Base-by-base conservation (phyloP, 2,329 filamentous ascomycete species). In the Exophiala oligosperma region DNA sequence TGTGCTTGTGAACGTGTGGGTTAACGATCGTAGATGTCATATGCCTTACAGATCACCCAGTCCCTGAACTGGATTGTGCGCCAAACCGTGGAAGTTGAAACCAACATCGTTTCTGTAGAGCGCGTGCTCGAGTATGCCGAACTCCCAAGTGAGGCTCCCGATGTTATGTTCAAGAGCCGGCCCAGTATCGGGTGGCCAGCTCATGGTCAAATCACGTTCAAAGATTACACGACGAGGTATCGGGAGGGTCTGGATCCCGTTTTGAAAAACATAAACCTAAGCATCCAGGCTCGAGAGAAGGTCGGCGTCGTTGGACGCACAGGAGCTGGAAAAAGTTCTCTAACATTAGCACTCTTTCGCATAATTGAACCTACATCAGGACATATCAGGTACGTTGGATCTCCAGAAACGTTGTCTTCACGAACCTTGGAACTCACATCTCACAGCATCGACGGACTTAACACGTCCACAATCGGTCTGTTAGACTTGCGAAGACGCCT, bases 71-170 rank as follows among this genome's bases (percentile, higher is more conserved):
- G 94, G 94, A 97, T 99, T 70, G 94, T 99, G 52, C 87, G 95
- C 59, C 94, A 99, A 76, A 97, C 92, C 0, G 94, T 99, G 35
- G 95, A 99, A 75, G 94, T 99, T n/a, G 95, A 99, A 80, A 97
- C 93, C n/a, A 99, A 99, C 75, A 99, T 99, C 70, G 93, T 99
- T 47, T 96, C 93, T 8, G 94, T 99, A 38, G 94, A 99, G 81
- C 89, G 94, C 70, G 92, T 99, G 49, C 86, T 99, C 50, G 95
- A 99, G 75, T 99, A 99, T 76, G 91, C 93, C 57, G 83, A 84
- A 51, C 82, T 99, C 63, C 92, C 93, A 26, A 94, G 89, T 73
- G 94, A 99, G 77, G 93, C 94, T 51, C 91, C 92, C 6, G 94
- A 99, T 73, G 91, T 97, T 65, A 89, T 97, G 67, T 89, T 90